A percentile compares a stretch with the other conserved stretches of the same genome.
Conservation (phyloP, 2,329 filamentous ascomycete genomes). For the Sporothrix pallida region DNA sequence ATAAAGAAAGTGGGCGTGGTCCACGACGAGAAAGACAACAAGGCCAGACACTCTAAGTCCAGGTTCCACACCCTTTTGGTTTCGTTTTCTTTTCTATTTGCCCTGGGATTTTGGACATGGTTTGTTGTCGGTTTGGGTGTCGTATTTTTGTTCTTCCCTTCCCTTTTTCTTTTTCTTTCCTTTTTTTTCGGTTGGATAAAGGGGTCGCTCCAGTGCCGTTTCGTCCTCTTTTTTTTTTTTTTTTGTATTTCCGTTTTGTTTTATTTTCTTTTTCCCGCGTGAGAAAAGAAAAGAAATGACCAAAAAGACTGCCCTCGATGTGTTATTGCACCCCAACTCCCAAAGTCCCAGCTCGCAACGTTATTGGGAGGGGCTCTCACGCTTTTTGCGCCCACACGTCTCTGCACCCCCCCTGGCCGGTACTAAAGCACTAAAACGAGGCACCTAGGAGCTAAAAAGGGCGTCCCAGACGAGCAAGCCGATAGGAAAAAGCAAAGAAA, state of each 20-base stretch:
- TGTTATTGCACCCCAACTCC: constrained; percentile 8
- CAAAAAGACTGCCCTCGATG: background rate
- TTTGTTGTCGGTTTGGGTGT: background rate
- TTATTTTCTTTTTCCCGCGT: too few relatives aligned
- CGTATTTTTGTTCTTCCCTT: constrained; percentile 4
- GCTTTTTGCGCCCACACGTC: background rate
- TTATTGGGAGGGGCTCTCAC: constrained; percentile 5
- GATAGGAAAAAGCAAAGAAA: constrained; percentile 15
- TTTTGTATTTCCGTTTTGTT: background rate
- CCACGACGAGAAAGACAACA: constrained; percentile 16
- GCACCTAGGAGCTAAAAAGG: constrained; percentile 1
- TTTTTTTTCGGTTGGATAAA: background rate
- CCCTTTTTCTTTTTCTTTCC: background rate
- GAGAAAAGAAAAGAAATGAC: too few relatives aligned
- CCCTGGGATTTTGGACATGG: background rate
- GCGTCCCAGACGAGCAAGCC: constrained; percentile 13
- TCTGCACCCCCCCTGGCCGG: constrained; percentile 6
- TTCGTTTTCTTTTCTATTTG: background rate
- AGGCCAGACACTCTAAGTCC: constrained; percentile 2
- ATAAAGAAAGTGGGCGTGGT: constrained; percentile 14
- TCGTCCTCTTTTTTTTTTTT: background rate
- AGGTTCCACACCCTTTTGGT: constrained; percentile 9
- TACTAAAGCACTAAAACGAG: constrained; percentile 25
- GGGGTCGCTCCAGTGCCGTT: too few relatives aligned
- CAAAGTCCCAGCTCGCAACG: constrained; percentile 14